Evolutionary conservation across 768 basidiomycete species (phyloP), one percentile per base, ranked within the genome.

Genomic region (Rhizopogon vesiculosus): DNA sequence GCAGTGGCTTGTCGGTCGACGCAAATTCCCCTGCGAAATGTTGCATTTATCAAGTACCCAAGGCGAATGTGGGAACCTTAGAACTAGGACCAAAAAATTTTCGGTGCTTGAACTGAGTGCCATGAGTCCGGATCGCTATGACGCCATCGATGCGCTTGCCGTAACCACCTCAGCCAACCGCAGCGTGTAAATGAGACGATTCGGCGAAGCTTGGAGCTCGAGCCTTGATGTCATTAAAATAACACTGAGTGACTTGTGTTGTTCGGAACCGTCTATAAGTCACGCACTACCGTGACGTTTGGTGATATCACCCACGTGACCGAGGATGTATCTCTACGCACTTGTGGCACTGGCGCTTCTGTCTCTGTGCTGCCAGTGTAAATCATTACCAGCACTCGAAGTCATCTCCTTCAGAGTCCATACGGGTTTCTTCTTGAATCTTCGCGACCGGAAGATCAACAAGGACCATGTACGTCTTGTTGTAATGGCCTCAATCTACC

Each of bases 11-110:
- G 61, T 97, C 91, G 58, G 98, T 98, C 49, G 98, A 78, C 51
- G 84, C 82, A 44, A 96, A 76, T 72, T 99, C 98, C 97, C 97
- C 68, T 90, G 83, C 31, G n/a, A 98, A 80, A 46, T 97, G 84
- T 62, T 91, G 82, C 33, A 99, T 76, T 72, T 99, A 96, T 96
- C 96, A 98, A 18, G 84, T 82, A 15, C 97, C 96, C 57, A 99
- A 76, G 15, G 80, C 87, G 61, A 94, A 93, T 0, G 93, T 93
- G 66, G 97, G 86, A 57, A 98, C 74, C 91, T 91, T 56, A 94
- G 74, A 31, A 93, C 70, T 18, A 90, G 58, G 76, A 66, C 77
- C 83, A 83, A 54, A 83, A 76, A 54, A 83, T 77, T 56, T 78
- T 79, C 55, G 80, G 78, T 29, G 83, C 76, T 33, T 9, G 7